phyloP scores from a whole-genome alignment of 176 grass and related monocot genomes.

The Secale cereale region DNA sequence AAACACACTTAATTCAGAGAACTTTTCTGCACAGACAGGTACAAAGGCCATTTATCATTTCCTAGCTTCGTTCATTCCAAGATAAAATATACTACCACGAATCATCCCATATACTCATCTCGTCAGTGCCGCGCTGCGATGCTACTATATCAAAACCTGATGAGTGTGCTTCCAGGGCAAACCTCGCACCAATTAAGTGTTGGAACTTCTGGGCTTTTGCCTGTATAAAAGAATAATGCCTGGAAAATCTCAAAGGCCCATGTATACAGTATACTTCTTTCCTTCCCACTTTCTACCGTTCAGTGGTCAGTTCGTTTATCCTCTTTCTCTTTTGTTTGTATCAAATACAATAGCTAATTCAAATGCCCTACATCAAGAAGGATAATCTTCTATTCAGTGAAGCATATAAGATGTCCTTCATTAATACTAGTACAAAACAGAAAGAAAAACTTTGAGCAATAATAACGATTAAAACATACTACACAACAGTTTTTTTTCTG shows the following conservation, averaged over 20 bases:
- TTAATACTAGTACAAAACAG: background rate
- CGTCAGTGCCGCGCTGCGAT: too few relatives aligned
- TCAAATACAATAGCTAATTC: background rate
- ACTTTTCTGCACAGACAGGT: background rate
- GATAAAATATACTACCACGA: background rate
- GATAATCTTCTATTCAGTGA: background rate
- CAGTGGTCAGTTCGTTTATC: background rate
- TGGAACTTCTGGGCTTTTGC: too few relatives aligned
- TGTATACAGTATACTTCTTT: too few relatives aligned
- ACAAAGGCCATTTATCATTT: background rate
- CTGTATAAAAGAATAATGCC: too few relatives aligned
- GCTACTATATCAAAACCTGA: too few relatives aligned
- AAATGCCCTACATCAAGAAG: background rate
- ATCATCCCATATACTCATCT: background rate
- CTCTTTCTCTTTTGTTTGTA: background rate
- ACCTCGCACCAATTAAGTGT: too few relatives aligned
- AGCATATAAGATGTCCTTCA: background rate
- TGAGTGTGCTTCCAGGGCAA: too few relatives aligned
- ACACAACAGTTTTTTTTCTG: background rate
- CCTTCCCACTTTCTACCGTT: too few relatives aligned
- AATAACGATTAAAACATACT: background rate
- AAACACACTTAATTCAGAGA: background rate
- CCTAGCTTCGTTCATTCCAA: background rate
- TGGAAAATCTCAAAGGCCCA: too few relatives aligned
- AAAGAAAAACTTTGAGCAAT: background rate